A percentile compares a stretch with the other conserved stretches of the same genome.
phyloP scores from a whole-genome alignment of 2,329 filamentous ascomycete genomes.

The Domatiomyces globalis region DNA sequence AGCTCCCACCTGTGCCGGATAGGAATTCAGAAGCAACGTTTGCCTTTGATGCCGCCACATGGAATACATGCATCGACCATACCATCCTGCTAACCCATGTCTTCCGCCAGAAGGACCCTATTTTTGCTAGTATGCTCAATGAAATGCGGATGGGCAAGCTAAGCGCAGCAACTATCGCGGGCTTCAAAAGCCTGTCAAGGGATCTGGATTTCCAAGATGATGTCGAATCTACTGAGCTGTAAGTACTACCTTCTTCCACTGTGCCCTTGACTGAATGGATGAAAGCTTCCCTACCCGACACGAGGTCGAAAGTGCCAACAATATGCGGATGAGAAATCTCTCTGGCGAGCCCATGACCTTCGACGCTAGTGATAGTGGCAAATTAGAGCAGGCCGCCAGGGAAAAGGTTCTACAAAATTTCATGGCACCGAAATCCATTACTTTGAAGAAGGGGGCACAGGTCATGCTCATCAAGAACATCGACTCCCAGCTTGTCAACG shows the following conservation, averaged over 20 bases:
- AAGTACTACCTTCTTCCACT: conserved; percentile 19
- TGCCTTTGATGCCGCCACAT: conserved; percentile 81
- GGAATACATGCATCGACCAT: conserved; percentile 84
- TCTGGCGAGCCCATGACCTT: conserved; percentile 55
- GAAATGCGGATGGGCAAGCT: conserved; percentile 89
- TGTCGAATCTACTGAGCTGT: conserved; percentile 73
- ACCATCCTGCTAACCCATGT: conserved; percentile 92
- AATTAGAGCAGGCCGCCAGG: conserved; percentile 50
- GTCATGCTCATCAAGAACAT: conserved; percentile 99
- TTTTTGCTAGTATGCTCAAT: conserved; percentile 90
- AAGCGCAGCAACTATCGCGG: conserved; percentile 56
- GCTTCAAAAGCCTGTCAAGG: conserved; percentile 60
- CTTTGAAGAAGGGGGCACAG: conserved; percentile 80
- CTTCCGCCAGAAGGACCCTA: conserved; percentile 83
- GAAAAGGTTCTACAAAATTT: conserved; percentile 74
- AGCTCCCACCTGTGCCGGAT: conserved; percentile 85
- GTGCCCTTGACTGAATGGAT: conserved; percentile 1
- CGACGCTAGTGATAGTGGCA: conserved; percentile 60
- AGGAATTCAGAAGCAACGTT: conserved; percentile 63
- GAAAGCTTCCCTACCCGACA: conserved; percentile 66
- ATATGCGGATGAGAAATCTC: conserved; percentile 55
- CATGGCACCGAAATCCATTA: conserved; percentile 74
- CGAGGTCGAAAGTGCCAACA: conserved; percentile 82
- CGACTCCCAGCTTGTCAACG: conserved; percentile 86
- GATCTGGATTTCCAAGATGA: conserved; percentile 59